These are phyloP conservation scores for Circinella minor DNA, from an alignment of 371 early-diverging fungal species.

Conservation along the genomic window DNA sequence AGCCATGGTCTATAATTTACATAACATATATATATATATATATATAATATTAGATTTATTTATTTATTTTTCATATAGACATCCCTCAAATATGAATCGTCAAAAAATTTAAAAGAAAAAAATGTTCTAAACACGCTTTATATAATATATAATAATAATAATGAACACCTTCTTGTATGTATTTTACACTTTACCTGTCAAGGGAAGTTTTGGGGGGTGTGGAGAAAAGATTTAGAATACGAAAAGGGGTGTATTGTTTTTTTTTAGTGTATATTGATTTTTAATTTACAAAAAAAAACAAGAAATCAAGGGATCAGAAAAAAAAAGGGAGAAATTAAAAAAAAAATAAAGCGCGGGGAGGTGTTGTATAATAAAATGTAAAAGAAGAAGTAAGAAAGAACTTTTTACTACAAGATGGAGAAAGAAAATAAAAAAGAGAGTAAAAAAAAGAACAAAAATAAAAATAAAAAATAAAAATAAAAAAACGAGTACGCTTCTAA, in stretches of 20 bases:
- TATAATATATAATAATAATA: no score
- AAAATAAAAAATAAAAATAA: no score
- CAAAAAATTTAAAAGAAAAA: neutral
- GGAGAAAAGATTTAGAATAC: neutral
- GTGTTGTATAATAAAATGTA: no score
- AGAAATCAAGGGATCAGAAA: constrained; percentile 7
- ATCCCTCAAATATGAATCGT: neutral
- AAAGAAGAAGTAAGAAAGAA: neutral
- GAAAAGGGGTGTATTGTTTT: neutral
- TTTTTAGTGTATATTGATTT: neutral
- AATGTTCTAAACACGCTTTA: no score
- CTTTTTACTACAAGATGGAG: neutral
- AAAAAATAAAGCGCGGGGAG: neutral
- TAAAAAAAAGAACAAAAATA: no score
- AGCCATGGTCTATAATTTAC: constrained; percentile 20
- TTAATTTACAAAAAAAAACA: neutral
- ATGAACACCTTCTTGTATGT: no score
- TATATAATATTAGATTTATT: neutral
- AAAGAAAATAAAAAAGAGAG: no score
- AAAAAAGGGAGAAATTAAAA: neutral
- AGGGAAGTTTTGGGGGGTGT: neutral
- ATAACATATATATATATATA: neutral
- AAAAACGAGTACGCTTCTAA: no score
- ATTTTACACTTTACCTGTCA: constrained; percentile 8
- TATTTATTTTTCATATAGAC: neutral